Conservation (phyloP, 345 rosid genomes). For the Eucalyptus globulus region DNA sequence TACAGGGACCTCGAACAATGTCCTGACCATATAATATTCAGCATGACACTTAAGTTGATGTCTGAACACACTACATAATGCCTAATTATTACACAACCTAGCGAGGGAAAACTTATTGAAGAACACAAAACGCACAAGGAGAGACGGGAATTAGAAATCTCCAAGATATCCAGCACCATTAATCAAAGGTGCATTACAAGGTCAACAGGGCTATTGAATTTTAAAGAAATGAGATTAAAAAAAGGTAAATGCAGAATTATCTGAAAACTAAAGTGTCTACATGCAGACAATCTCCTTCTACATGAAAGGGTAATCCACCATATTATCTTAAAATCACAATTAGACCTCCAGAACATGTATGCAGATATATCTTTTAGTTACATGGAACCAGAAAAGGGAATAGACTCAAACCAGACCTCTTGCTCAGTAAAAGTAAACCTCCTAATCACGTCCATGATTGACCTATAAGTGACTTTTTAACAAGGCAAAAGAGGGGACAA, state of each 20-base stretch:
- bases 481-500: background rate
- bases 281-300: background rate
- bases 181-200: background rate
- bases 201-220: background rate
- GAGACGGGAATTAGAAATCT: background rate
- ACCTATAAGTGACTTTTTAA: background rate
- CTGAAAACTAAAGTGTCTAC: background rate
- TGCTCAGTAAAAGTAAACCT: background rate
- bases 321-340: background rate
- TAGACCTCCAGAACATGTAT: background rate
- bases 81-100: background rate
- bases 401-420: background rate
- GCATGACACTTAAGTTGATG: background rate
- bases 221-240: background rate
- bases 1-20: background rate
- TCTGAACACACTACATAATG: background rate
- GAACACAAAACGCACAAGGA: background rate
- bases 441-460: background rate
- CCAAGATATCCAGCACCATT: background rate
- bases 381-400: background rate
- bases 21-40: background rate
- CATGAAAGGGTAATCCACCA: background rate
- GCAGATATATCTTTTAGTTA: background rate
- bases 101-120: background rate
- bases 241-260: background rate